phyloP scores from a whole-genome alignment of 768 basidiomycete species.

The Amanita muscaria region DNA sequence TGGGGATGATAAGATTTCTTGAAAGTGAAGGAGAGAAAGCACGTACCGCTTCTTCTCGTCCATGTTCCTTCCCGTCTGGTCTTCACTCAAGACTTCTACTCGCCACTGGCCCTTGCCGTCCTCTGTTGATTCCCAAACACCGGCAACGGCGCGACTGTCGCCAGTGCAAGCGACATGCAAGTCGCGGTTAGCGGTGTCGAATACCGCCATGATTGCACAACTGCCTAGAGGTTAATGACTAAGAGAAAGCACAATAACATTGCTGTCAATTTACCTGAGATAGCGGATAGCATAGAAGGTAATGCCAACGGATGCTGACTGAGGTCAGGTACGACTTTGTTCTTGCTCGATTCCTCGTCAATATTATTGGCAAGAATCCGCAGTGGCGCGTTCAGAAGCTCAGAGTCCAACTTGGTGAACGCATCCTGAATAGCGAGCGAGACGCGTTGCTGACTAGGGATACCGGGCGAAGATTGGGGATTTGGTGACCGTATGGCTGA shows the following conservation, averaged over 20 bases:
- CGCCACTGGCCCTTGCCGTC: conserved; percentile 75
- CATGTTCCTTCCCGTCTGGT: conserved; percentile 90
- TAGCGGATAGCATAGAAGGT: conserved; percentile 71
- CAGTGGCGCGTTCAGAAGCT: conserved; percentile 73
- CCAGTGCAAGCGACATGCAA: conserved; percentile 90
- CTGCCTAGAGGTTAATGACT: conserved; percentile 44
- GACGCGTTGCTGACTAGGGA: conserved; percentile 43
- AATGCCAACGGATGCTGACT: conserved; percentile 64
- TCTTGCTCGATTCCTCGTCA: conserved; percentile 40
- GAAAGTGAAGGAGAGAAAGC: background rate
- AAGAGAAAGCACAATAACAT: conserved; percentile 11
- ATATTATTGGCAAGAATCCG: conserved; percentile 55
- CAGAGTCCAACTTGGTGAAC: conserved; percentile 77
- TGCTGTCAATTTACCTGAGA: conserved; percentile 48
- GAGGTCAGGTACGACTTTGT: conserved; percentile 50
- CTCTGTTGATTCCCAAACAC: conserved; percentile 68
- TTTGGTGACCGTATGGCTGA: conserved; percentile 29
- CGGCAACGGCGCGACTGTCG: conserved; percentile 93
- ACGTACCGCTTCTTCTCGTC: conserved; percentile 74
- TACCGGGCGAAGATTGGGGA: conserved; percentile 17
- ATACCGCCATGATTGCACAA: conserved; percentile 81
- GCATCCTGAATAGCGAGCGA: conserved; percentile 65
- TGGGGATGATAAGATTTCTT: conserved; percentile 18
- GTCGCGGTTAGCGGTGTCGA: conserved; percentile 77
- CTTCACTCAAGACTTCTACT: conserved; percentile 90